Evolutionary conservation across 2,329 filamentous ascomycete species (phyloP).

Genomic region (Teratosphaeria pseudoeucalypti): DNA sequence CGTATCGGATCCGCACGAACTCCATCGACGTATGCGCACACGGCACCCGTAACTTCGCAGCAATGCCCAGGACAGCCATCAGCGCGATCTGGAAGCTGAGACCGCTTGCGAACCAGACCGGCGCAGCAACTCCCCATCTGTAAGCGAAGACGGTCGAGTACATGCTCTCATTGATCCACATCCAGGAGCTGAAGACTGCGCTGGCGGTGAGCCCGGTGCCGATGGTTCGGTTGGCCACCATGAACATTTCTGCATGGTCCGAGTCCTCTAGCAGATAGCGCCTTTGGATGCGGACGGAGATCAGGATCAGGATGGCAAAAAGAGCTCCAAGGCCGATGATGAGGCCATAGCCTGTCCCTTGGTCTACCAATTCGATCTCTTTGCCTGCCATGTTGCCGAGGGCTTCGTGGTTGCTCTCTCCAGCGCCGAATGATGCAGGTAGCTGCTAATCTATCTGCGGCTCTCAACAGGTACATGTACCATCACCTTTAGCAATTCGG

Average conservation of each 20-base stretch:
- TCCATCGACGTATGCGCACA: not conserved
- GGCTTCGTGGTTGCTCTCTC: not conserved
- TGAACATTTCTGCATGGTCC: not conserved
- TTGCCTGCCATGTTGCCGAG: not conserved
- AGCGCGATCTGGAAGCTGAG: not conserved
- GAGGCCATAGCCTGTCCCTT: not conserved
- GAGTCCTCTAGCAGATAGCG: not conserved
- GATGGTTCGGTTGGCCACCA: not conserved
- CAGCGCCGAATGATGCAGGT: not conserved
- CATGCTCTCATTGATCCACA: not conserved
- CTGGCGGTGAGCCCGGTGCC: not conserved
- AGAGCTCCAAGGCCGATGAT: not conserved
- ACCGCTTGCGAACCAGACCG: not conserved
- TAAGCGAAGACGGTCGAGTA: not conserved
- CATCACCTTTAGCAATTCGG: not conserved
- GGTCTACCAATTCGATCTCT: not conserved
- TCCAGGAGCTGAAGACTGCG: not conserved
- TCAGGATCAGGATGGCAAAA: not conserved
- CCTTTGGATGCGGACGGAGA: not conserved
- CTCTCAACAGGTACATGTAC: not conserved
- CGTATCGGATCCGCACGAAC: not conserved
- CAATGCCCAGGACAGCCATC: not conserved
- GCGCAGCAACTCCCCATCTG: not conserved
- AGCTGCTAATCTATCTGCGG: not conserved
- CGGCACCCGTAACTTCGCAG: not conserved